Conservation (phyloP, 495 filamentous ascomycete genomes). For the Letharia columbiana region DNA sequence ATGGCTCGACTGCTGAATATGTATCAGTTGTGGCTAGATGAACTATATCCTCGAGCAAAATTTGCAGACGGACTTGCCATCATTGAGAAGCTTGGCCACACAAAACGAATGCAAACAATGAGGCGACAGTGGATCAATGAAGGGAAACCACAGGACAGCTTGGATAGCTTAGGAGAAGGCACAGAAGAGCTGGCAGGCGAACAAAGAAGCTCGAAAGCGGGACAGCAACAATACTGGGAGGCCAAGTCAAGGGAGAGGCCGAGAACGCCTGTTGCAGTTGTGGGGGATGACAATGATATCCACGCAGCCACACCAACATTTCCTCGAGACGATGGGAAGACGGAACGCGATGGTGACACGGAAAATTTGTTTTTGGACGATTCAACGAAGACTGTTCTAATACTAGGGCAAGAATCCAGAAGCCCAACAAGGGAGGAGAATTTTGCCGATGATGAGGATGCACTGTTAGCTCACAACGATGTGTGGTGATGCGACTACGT, state of each 20-base stretch:
- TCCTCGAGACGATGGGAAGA: neutral
- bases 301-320: slow-evolving; percentile 9
- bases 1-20: slow-evolving; percentile 71
- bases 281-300: slow-evolving; percentile 12
- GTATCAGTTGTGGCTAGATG: slow-evolving; percentile 96
- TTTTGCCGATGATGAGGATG: slow-evolving; percentile 41
- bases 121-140: slow-evolving; percentile 84
- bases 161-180: neutral
- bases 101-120: slow-evolving; percentile 61
- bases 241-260: neutral
- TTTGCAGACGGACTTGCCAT: slow-evolving; percentile 85
- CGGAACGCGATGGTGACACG: neutral
- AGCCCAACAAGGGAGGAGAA: slow-evolving; percentile 17
- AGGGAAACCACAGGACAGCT: slow-evolving; percentile 32
- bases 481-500: slow-evolving; percentile 2
- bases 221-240: neutral
- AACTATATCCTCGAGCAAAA: slow-evolving; percentile 88
- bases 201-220: neutral
- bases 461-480: slow-evolving; percentile 35
- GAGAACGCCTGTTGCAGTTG: neutral
- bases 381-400: slow-evolving; percentile 13
- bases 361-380: slow-evolving; percentile 25
- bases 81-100: slow-evolving; percentile 90
- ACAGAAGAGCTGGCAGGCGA: neutral
- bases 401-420: neutral